Percentiles rank a stretch among this genome's conserved stretches.
These are phyloP conservation scores for Parathielavia appendiculata DNA, from an alignment of 495 filamentous ascomycete genomes.

Conservation along the genomic window DNA sequence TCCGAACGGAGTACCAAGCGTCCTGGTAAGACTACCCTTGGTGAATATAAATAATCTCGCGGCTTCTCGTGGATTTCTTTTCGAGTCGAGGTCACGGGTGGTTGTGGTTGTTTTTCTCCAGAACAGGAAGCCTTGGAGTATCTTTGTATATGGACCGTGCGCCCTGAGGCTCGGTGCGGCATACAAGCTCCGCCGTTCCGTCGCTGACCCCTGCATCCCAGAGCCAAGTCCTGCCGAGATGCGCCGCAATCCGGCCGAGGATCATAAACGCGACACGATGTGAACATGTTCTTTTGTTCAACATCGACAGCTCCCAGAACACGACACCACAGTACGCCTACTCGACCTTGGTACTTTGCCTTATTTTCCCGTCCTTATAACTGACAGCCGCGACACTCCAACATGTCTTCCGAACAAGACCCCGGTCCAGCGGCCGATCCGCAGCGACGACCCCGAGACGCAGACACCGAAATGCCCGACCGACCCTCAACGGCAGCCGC, in stretches of 20 bases:
- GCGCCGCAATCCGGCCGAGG: background rate
- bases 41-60: no score
- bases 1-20: no score
- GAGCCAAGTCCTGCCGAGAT: background rate
- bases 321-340: background rate
- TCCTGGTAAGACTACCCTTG: no score
- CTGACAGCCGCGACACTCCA: background rate
- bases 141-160: constrained; percentile 2
- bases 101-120: background rate
- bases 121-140: no score
- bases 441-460: constrained; percentile 6
- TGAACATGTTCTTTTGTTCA: background rate
- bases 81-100: no score
- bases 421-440: background rate
- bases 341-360: no score
- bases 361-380: no score
- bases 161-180: background rate
- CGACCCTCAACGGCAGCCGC: background rate
- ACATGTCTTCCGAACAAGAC: constrained; percentile 8
- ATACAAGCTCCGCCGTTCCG: background rate
- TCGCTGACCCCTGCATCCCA: constrained; percentile 5
- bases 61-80: no score
- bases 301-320: background rate
- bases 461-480: constrained; percentile 13
- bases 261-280: constrained; percentile 3